Conservation (phyloP, 2,329 filamentous ascomycete genomes). For the Aspergillus chevalieri region DNA sequence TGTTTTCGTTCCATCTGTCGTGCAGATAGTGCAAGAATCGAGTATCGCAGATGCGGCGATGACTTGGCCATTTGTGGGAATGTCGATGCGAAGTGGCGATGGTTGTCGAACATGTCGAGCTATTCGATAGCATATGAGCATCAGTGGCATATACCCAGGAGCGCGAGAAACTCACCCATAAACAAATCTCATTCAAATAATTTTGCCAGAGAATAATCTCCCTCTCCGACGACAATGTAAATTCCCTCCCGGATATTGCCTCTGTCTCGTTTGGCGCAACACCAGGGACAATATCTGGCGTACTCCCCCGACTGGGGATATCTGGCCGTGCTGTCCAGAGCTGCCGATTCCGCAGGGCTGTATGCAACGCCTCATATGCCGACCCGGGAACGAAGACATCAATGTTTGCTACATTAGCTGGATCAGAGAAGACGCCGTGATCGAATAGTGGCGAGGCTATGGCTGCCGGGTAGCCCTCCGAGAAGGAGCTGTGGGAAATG, state of each 20-base stretch:
- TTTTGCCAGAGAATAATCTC: slow-evolving; percentile 29
- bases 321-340: slow-evolving; percentile 41
- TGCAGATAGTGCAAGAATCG: slow-evolving; percentile 48
- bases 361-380: slow-evolving; percentile 43
- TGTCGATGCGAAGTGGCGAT: slow-evolving; percentile 44
- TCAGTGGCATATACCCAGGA: not conserved
- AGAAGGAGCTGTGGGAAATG: not conserved
- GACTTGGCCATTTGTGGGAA: slow-evolving; percentile 44
- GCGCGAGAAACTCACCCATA: slow-evolving; percentile 17
- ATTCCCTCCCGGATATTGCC: slow-evolving; percentile 13
- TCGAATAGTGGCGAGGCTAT: slow-evolving; percentile 19
- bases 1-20: slow-evolving; percentile 47
- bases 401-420: slow-evolving; percentile 33
- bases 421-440: slow-evolving; percentile 19
- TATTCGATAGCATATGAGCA: slow-evolving; percentile 4
- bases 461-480: slow-evolving; percentile 7
- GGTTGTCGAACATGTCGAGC: slow-evolving; percentile 51
- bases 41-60: slow-evolving; percentile 42
- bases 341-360: slow-evolving; percentile 41
- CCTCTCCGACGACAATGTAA: slow-evolving; percentile 23
- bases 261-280: slow-evolving; percentile 8
- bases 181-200: slow-evolving; percentile 25
- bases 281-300: slow-evolving; percentile 12
- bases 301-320: slow-evolving; percentile 27
- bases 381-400: slow-evolving; percentile 46